Evolutionary conservation across 805 yeast species (phyloP).

Genomic region (Barnettozyma salicaria): DNA sequence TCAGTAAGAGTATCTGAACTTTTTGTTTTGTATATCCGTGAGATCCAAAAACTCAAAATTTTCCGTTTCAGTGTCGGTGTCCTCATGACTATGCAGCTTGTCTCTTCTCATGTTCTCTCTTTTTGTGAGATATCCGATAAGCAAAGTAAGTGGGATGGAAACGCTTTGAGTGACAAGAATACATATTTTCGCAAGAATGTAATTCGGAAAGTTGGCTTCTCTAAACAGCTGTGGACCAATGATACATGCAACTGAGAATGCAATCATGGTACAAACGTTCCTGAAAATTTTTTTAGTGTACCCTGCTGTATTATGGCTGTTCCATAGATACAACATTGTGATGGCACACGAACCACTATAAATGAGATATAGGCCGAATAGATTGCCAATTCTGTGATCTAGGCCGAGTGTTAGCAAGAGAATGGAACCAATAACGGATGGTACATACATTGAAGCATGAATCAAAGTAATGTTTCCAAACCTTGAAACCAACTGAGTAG

Average conservation of each 20-base stretch:
- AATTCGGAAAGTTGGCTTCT: slow-evolving; percentile 41
- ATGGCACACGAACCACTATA: slow-evolving; percentile 50
- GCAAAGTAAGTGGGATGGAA: slow-evolving; percentile 35
- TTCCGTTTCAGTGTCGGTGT: background rate
- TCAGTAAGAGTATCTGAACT: slow-evolving; percentile 10
- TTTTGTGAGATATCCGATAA: slow-evolving; percentile 36
- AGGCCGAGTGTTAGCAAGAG: slow-evolving; percentile 35
- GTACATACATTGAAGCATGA: slow-evolving; percentile 35
- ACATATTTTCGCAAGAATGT: slow-evolving; percentile 52
- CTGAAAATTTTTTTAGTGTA: slow-evolving; percentile 48
- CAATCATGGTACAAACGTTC: slow-evolving; percentile 46
- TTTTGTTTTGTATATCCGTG: slow-evolving; percentile 12
- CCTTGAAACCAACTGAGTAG: slow-evolving; percentile 32
- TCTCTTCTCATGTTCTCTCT: slow-evolving; percentile 47
- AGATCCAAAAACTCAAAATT: slow-evolving; percentile 10
- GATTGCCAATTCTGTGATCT: slow-evolving; percentile 36
- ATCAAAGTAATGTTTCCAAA: slow-evolving; percentile 31
- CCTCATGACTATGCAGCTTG: background rate
- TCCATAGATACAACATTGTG: slow-evolving; percentile 53
- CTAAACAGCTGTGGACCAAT: slow-evolving; percentile 60
- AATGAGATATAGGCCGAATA: slow-evolving; percentile 41
- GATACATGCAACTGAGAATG: slow-evolving; percentile 48
- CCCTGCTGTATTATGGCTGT: slow-evolving; percentile 53
- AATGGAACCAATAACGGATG: slow-evolving; percentile 45
- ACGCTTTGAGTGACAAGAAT: slow-evolving; percentile 45